These are phyloP conservation scores for Alternaria sp. DNA, from an alignment of 2,329 filamentous ascomycete genomes.

Conservation along the genomic window DNA sequence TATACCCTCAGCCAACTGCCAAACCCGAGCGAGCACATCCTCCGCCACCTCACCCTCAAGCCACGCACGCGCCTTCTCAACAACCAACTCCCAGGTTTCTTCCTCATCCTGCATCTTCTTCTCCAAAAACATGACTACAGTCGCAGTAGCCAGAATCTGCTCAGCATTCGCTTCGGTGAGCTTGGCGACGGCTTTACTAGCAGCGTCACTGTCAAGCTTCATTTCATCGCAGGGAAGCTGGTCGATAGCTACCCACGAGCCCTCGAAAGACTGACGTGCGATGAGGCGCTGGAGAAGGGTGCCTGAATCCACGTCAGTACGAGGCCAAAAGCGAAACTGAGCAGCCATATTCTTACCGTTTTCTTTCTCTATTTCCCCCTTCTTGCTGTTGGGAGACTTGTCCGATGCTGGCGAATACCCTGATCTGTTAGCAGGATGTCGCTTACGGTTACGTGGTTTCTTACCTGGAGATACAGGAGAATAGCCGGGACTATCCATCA, in stretches of 20 bases:
- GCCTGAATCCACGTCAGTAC: not conserved
- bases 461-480: not conserved
- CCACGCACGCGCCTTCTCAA: slow-evolving; percentile 15
- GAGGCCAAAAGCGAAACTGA: not conserved
- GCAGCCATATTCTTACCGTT: not conserved
- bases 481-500: not conserved
- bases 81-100: slow-evolving; percentile 13
- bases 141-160: slow-evolving; percentile 1
- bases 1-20: not conserved
- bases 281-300: slow-evolving; percentile 11
- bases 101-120: slow-evolving; percentile 10
- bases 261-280: slow-evolving; percentile 7
- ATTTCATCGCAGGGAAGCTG: not conserved
- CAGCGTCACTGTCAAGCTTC: not conserved
- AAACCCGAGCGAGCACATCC: not conserved
- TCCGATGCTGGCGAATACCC: not conserved
- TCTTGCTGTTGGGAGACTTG: not conserved
- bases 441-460: not conserved
- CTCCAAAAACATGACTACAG: slow-evolving; percentile 1
- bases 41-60: not conserved
- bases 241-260: not conserved
- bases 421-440: not conserved
- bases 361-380: not conserved
- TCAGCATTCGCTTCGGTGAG: not conserved
- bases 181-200: not conserved